These are phyloP conservation scores for Rhynchospora breviuscula DNA, from an alignment of 176 grass and related monocot genomes.

Conservation along the genomic window DNA sequence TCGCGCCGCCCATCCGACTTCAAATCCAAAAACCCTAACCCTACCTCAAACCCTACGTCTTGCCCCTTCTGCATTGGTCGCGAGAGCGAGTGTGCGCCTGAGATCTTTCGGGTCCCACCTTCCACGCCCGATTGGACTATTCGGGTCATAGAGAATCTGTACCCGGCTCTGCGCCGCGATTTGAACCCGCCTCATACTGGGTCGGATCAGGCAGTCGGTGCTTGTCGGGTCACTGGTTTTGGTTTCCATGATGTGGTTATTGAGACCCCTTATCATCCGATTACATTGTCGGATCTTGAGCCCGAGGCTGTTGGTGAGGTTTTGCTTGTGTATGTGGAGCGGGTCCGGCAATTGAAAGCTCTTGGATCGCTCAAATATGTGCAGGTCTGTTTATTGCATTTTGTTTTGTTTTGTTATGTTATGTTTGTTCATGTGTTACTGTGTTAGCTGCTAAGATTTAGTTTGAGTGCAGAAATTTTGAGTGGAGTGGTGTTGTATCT, in stretches of 20 bases:
- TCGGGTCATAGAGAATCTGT: constrained; percentile 93
- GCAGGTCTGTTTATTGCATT: constrained; percentile 43
- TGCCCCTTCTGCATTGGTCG: constrained; percentile 92
- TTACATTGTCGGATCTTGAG: constrained; percentile 59
- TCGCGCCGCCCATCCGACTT: constrained; percentile 90
- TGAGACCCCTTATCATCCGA: constrained; percentile 77
- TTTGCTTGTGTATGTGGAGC: constrained; percentile 53
- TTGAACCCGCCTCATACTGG: constrained; percentile 21
- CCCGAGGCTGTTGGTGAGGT: constrained; percentile 50
- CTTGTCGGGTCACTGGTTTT: constrained; percentile 43
- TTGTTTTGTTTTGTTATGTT: not conserved
- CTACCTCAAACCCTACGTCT: constrained; percentile 36
- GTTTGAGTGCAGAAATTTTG: not conserved
- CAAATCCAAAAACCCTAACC: constrained; percentile 44
- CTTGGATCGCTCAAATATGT: constrained; percentile 78
- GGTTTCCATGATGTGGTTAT: constrained; percentile 99
- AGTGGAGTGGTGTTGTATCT: not conserved
- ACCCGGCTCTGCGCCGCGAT: constrained; percentile 75
- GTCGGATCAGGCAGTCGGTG: not conserved
- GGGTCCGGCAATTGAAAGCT: constrained; percentile 51
- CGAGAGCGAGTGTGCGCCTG: constrained; percentile 76
- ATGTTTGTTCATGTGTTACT: too few relatives aligned
- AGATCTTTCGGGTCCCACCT: constrained; percentile 74
- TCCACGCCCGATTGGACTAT: constrained; percentile 48
- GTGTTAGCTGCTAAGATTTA: not conserved